phyloP scores from a whole-genome alignment of 2,329 filamentous ascomycete genomes.

The Aspergillus luchuensis region DNA sequence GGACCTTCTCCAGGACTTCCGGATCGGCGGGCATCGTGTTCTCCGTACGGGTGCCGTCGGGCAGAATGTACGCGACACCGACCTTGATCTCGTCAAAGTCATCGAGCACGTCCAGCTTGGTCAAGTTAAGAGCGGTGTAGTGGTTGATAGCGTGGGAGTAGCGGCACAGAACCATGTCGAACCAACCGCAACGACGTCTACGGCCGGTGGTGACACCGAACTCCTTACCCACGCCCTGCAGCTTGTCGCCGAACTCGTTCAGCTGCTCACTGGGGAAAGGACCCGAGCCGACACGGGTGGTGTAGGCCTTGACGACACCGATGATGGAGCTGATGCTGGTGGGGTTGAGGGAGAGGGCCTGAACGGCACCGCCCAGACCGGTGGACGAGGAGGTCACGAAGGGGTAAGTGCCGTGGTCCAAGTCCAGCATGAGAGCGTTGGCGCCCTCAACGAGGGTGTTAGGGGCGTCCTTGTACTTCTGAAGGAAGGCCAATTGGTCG shows the following conservation, averaged over 20 bases:
- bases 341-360: conserved; percentile 61
- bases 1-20: conserved; percentile 53
- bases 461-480: conserved; percentile 56
- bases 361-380: conserved; percentile 54
- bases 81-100: conserved; percentile 65
- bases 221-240: conserved; percentile 59
- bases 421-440: conserved; percentile 65
- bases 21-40: conserved; percentile 61
- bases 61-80: conserved; percentile 58
- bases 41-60: conserved; percentile 51
- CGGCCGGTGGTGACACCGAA: conserved; percentile 62
- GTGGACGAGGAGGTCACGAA: conserved; percentile 53
- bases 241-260: conserved; percentile 58
- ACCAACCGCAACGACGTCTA: conserved; percentile 64
- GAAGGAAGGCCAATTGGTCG: conserved; percentile 55
- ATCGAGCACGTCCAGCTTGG: conserved; percentile 66
- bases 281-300: conserved; percentile 60
- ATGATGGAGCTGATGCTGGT: conserved; percentile 60
- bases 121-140: conserved; percentile 61
- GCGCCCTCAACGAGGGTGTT: conserved; percentile 65
- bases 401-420: conserved; percentile 56
- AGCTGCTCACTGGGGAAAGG: conserved; percentile 66
- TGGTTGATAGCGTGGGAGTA: conserved; percentile 60
- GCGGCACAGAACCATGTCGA: conserved; percentile 65
- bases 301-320: conserved; percentile 68